Evolutionary conservation across 306 rosid genomes (phyloP), one percentile per base, ranked within the genome.

Genomic region (Mucuna pruriens): DNA sequence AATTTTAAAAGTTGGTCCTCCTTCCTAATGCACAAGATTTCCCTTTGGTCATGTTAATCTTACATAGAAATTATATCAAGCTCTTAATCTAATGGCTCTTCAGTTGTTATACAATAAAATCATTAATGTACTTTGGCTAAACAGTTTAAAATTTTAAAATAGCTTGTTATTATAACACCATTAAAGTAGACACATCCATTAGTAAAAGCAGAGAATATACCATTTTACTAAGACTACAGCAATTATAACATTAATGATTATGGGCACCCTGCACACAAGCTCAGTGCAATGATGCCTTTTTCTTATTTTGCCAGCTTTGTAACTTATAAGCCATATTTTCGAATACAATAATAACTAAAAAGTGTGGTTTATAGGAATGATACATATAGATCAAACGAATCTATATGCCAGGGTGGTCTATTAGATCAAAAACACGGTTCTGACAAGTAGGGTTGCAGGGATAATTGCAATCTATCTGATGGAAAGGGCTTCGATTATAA

Each of bases 401-500:
- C 83, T 82, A 82, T 49, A 88, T 52, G 79, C 75, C 86, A 8
- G 86, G 84, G 49, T 62, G 49, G 25, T 51, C 75, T 11, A 75
- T 13, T 0, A 85, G 23, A 26, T 90, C 85, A n/a, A 84, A 90
- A 71, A 80, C 71, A 31, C 82, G 88, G 85, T 86, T 86, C 51
- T 82, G 90, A 85, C 98, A 95, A 7, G 97, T 84, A 3, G 99
- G 99, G 83, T 95, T 95, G 92, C 98, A 95, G 70, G 99, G 97
- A 86, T 88, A 93, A 31, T 89, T 74, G 63, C 98, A 93, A 64
- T 95, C 97, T 9, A 93, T 86, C 85, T 85, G 82, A 26, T 75
- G 79, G 84, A 87, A 90, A 7, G 89, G 58, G 44, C 34, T 74
- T 80, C 99, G 63, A 16, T 84, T 97, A 51, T 81, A 93, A 76